phyloP scores from a whole-genome alignment of 352 stramenopile species.

The Vaucheria bursata region DNA sequence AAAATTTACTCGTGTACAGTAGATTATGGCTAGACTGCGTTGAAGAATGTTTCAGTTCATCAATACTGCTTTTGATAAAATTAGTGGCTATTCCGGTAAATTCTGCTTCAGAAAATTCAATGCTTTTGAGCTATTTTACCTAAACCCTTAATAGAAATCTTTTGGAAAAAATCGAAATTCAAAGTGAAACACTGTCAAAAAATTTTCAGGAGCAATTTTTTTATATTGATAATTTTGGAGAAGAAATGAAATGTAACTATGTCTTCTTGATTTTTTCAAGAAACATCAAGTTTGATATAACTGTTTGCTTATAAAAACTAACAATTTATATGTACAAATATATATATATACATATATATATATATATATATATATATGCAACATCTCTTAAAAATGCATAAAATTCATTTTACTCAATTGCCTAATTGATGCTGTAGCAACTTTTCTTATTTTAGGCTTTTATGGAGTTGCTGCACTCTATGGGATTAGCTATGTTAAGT shows the following conservation, averaged over 20 bases:
- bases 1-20: background rate
- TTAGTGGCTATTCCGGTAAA: background rate
- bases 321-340: background rate
- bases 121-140: background rate
- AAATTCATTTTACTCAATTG: background rate
- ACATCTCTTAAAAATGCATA: background rate
- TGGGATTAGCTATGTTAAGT: constrained; percentile 61
- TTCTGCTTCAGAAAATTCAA: background rate
- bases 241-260: too few species aligned
- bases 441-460: constrained; percentile 45
- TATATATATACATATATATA: background rate
- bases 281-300: background rate
- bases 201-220: too few species aligned
- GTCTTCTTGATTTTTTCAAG: background rate
- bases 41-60: background rate
- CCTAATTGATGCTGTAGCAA: background rate
- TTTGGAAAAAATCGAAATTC: too few species aligned
- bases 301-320: background rate
- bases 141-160: too few species aligned
- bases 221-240: too few species aligned
- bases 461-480: constrained; percentile 57
- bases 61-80: background rate
- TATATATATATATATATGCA: background rate
- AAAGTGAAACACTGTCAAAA: too few species aligned
- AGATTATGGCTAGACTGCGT: too few species aligned